These are phyloP conservation scores for Mycena chlorophos DNA, from an alignment of 768 basidiomycete genomes.

Conservation along the genomic window DNA sequence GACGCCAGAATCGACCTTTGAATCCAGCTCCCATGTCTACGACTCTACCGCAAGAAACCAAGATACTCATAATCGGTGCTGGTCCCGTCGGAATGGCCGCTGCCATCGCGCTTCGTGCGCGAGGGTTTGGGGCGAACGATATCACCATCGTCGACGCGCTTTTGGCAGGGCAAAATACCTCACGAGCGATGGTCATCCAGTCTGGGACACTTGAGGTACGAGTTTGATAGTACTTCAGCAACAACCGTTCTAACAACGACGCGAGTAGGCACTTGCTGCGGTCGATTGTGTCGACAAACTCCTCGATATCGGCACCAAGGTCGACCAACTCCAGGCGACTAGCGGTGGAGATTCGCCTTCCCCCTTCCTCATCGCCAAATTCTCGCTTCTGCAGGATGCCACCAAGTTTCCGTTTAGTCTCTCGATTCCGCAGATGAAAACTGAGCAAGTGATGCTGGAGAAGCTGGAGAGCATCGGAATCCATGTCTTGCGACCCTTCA, in stretches of 20 bases:
- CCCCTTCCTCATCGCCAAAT: constrained; percentile 16
- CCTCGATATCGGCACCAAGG: constrained; percentile 32
- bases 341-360: constrained; percentile 26
- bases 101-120: constrained; percentile 39
- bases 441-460: constrained; percentile 38
- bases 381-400: constrained; percentile 30
- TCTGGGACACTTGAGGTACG: constrained; percentile 49
- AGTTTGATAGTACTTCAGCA: background rate
- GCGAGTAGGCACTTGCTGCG: constrained; percentile 36
- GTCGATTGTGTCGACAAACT: constrained; percentile 37
- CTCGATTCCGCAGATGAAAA: constrained; percentile 38
- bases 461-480: constrained; percentile 32
- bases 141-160: constrained; percentile 42
- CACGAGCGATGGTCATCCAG: constrained; percentile 45
- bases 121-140: constrained; percentile 31
- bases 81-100: constrained; percentile 23
- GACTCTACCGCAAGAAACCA: background rate
- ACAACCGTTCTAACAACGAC: background rate
- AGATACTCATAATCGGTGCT: constrained; percentile 20
- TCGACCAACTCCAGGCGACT: constrained; percentile 19
- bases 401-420: constrained; percentile 41
- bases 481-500: constrained; percentile 31
- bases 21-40: background rate
- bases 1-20: too few species aligned
- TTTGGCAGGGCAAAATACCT: constrained; percentile 33